A percentile compares a stretch with the other conserved stretches of the same genome.
Evolutionary conservation across 2,329 filamentous ascomycete species (phyloP).

Genomic region (Juglanconis oblonga): DNA sequence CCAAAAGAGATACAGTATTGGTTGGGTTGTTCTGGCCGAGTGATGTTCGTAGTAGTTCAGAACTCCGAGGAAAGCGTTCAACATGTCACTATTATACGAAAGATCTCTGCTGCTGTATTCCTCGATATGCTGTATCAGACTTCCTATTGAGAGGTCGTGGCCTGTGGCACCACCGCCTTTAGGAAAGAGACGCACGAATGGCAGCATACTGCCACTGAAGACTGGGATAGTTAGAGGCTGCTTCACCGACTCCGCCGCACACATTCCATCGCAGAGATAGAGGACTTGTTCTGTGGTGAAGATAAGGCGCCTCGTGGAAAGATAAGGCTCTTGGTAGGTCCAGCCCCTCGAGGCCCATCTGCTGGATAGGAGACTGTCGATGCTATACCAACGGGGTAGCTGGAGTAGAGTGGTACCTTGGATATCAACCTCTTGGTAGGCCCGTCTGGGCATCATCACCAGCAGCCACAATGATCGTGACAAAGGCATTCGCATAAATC

Average conservation of each 20-base stretch:
- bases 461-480: constrained; percentile 8
- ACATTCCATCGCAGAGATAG: constrained; percentile 9
- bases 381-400: background rate
- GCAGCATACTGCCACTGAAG: no score
- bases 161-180: no score
- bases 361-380: background rate
- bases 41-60: background rate
- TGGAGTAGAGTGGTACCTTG: background rate
- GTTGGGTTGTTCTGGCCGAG: background rate
- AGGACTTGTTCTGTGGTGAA: constrained; percentile 6
- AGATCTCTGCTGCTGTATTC: background rate
- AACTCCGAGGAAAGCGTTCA: background rate
- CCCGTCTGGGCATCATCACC: constrained; percentile 4
- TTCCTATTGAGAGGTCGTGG: background rate
- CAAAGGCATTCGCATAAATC: background rate
- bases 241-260: background rate
- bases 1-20: background rate
- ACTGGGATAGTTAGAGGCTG: no score
- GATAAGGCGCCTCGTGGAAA: constrained; percentile 14
- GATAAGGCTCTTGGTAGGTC: constrained; percentile 20
- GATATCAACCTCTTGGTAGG: background rate
- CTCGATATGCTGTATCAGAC: background rate
- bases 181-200: no score
- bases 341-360: constrained; percentile 20
- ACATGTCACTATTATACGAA: background rate